Evolutionary conservation across 768 basidiomycete species (phyloP), one percentile per base, ranked within the genome.

Genomic region (Boletus sp.): DNA sequence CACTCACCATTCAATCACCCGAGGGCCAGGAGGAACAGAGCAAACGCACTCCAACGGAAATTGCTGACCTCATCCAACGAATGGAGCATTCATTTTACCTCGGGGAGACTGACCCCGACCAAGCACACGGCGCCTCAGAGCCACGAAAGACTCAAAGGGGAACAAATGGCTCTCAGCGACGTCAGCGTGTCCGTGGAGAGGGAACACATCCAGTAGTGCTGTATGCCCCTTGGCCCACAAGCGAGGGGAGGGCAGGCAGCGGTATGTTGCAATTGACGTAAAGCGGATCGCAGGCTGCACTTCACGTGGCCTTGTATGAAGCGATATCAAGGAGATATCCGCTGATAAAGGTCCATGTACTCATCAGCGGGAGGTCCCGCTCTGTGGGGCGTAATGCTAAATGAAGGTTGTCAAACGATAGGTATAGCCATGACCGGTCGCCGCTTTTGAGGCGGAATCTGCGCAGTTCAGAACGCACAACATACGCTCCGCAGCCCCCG

Each of bases 201-300:
- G 27, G 49, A 57, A 47, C 34, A 51, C 47, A 51, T 50, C 48
- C 45, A 60, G 10, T 52, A 46, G 43, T 54, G 59, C 49, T 49
- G 56, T 57, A 34, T 41, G 54, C 58, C 67, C 60, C 59, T 62
- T 62, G 58, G 57, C 62, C 65, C 66, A 63, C 59, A 69, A 67
- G 64, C 66, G 67, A 68, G 53, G 44, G 45, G 53, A 57, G 59
- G 65, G 67, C 67, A 68, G 67, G 67, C 50, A 63, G 55, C 44
- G 60, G 67, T 61, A 63, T 69, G 67, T 63, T 56, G 46, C 5
- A 27, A 47, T 58, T 68, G 67, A 68, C 67, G 67, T 68, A 64
- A 68, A 52, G 50, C 56, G 60, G 55, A 66, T 60, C 55, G 58
- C 56, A 55, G 48, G 43, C 46, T 55, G 62, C 40, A 54, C 2